A percentile compares a stretch with the other conserved stretches of the same genome.
Evolutionary conservation across 257 asterid species (phyloP).

Genomic region (Solanum bulbocastanum): DNA sequence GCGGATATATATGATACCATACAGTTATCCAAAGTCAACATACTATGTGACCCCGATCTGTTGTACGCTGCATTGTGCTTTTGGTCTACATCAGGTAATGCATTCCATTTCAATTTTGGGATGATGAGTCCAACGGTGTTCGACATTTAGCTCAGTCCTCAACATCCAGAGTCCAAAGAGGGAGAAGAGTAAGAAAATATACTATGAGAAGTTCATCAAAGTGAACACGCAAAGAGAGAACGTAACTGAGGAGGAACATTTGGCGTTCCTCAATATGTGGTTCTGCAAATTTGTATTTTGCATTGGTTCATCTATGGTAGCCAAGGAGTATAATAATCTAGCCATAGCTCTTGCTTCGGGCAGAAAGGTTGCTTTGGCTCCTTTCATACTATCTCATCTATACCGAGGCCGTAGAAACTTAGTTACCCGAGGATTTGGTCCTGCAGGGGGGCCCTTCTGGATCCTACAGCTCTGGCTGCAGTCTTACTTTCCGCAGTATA

Average conservation of each 20-base stretch:
- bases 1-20: not conserved
- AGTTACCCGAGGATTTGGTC: not conserved
- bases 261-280: not conserved
- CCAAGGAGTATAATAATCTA: rapidly evolving
- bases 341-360: not conserved
- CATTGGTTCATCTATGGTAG: not conserved
- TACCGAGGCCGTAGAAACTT: not conserved
- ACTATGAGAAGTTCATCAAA: not conserved
- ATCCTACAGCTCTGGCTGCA: not conserved
- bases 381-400: not conserved
- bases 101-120: not conserved
- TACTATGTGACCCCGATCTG: not conserved
- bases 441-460: not conserved
- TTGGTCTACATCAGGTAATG: not conserved
- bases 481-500: not conserved
- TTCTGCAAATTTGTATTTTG: not conserved
- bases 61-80: not conserved
- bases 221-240: not conserved
- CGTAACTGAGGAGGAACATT: not conserved
- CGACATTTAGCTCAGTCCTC: not conserved
- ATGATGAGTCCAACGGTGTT: not conserved
- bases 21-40: not conserved
- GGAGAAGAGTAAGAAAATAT: not conserved
- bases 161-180: not conserved
- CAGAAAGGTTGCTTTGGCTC: not conserved